Conservation (phyloP, 1,284 basidiomycete genomes). For the Tremellales sp. region DNA sequence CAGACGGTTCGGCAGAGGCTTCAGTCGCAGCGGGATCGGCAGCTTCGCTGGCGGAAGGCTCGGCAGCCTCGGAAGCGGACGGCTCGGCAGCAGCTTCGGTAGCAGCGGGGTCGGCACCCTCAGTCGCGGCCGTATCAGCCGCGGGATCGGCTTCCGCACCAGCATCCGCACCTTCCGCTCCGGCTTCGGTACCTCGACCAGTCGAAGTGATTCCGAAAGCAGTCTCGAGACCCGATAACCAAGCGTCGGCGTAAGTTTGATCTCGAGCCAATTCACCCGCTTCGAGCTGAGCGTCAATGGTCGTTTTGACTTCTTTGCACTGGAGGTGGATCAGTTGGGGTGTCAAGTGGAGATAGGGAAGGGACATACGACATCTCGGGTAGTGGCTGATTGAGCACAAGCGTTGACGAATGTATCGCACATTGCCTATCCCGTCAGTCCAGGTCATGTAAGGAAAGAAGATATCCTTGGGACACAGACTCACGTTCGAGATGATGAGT, state of each 20-base stretch:
- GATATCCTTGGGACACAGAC: background rate
- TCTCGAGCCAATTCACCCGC: slow-evolving; percentile 19
- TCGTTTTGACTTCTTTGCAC: slow-evolving; percentile 24
- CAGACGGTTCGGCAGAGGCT: background rate
- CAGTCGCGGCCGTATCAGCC: background rate
- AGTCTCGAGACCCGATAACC: slow-evolving; percentile 20
- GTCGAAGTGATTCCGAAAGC: slow-evolving; percentile 29
- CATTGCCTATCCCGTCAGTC: slow-evolving; percentile 15
- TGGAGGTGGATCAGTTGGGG: background rate
- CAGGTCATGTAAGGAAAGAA: background rate
- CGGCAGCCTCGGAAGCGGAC: background rate
- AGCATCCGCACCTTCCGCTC: slow-evolving; percentile 4
- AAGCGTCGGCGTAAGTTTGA: slow-evolving; percentile 37
- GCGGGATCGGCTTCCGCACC: background rate
- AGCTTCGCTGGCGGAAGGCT: background rate
- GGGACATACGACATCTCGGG: slow-evolving; percentile 15
- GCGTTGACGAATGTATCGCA: slow-evolving; percentile 44
- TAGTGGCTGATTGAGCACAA: slow-evolving; percentile 31
- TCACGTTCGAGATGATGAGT: slow-evolving; percentile 55
- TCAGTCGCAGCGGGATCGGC: background rate
- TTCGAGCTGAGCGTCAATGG: slow-evolving; percentile 18
- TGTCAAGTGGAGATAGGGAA: background rate
- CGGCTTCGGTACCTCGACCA: slow-evolving; percentile 8
- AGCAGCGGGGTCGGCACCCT: background rate
- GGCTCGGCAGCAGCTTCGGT: background rate